Evolutionary conservation across 2,329 filamentous ascomycete genomes (phyloP).

Genomic region (Pseudonectria foliicola): DNA sequence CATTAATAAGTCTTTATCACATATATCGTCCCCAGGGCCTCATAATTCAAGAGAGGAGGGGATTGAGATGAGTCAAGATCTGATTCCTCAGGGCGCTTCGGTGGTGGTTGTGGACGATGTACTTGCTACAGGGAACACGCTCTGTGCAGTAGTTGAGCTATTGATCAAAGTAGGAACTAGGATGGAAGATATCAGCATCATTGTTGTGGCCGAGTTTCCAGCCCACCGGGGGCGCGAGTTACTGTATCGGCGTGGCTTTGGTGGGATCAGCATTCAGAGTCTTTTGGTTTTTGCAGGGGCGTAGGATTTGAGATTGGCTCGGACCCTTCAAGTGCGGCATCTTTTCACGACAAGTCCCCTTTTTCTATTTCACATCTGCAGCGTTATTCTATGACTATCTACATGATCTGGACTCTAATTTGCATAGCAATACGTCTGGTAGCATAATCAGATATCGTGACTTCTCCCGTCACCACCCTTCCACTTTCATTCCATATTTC

Average conservation of each 20-base stretch:
- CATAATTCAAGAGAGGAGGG: conserved; percentile 20
- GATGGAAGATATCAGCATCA: conserved; percentile 35
- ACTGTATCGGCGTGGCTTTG: conserved; percentile 42
- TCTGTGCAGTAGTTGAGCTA: conserved; percentile 45
- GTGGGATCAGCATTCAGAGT: conserved; percentile 41
- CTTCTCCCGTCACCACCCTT: too few relatives aligned
- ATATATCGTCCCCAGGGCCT: conserved; percentile 42
- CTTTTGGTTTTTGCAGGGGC: conserved; percentile 36
- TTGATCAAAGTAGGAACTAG: conserved; percentile 35
- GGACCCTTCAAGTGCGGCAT: too few relatives aligned
- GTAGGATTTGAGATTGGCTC: conserved; percentile 8
- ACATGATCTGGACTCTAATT: too few relatives aligned
- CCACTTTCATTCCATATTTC: too few relatives aligned
- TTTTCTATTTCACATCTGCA: too few relatives aligned
- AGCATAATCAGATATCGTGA: too few relatives aligned
- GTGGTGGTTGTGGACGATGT: conserved; percentile 55
- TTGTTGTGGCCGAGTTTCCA: conserved; percentile 53
- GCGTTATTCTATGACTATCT: too few relatives aligned
- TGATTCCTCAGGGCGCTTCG: conserved; percentile 29
- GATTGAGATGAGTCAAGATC: conserved; percentile 44
- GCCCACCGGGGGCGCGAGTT: conserved; percentile 42
- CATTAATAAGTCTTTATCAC: conserved; percentile 38
- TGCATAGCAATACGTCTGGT: too few relatives aligned
- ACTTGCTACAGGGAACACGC: conserved; percentile 47
- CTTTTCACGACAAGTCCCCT: too few relatives aligned